A percentile compares a stretch with the other conserved stretches of the same genome.
phyloP scores from a whole-genome alignment of 2,329 filamentous ascomycete species.

The Amauroascus verrucosus region DNA sequence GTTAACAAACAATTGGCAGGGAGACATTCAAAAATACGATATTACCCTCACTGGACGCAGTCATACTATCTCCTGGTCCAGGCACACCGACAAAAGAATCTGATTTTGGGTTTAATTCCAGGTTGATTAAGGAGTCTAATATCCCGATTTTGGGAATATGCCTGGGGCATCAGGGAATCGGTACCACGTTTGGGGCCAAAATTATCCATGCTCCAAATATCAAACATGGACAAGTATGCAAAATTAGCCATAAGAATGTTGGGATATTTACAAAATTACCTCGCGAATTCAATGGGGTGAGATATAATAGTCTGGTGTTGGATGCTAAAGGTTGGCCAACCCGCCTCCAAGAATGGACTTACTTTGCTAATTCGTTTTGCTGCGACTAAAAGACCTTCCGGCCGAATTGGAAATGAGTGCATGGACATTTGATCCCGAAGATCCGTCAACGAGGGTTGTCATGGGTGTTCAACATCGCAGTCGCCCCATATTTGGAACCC shows the following conservation, averaged over 20 bases:
- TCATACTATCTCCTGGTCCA: constrained; percentile 84
- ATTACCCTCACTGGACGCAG: constrained; percentile 59
- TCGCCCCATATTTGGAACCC: constrained; percentile 14
- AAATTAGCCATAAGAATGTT: constrained; percentile 48
- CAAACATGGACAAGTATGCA: constrained; percentile 69
- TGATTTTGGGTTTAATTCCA: constrained; percentile 75
- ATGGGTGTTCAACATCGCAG: constrained; percentile 14
- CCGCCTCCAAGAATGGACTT: neutral
- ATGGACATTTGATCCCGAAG: constrained; percentile 15
- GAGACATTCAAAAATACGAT: constrained; percentile 39
- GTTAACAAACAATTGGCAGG: constrained; percentile 10
- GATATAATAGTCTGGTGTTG: constrained; percentile 16
- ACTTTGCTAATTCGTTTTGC: neutral
- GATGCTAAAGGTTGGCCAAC: constrained; percentile 10
- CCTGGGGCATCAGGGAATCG: constrained; percentile 76
- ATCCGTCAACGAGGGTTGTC: constrained; percentile 9
- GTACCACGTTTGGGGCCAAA: constrained; percentile 54
- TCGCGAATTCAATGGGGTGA: constrained; percentile 14
- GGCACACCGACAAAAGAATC: constrained; percentile 60
- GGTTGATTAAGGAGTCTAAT: constrained; percentile 59
- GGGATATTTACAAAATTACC: constrained; percentile 57
- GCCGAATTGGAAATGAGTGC: constrained; percentile 12
- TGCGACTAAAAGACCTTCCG: constrained; percentile 9
- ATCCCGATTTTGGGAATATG: constrained; percentile 81
- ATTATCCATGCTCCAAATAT: constrained; percentile 60